Base-by-base conservation (phyloP, 768 basidiomycete genomes). In the Suillus subaureus region DNA sequence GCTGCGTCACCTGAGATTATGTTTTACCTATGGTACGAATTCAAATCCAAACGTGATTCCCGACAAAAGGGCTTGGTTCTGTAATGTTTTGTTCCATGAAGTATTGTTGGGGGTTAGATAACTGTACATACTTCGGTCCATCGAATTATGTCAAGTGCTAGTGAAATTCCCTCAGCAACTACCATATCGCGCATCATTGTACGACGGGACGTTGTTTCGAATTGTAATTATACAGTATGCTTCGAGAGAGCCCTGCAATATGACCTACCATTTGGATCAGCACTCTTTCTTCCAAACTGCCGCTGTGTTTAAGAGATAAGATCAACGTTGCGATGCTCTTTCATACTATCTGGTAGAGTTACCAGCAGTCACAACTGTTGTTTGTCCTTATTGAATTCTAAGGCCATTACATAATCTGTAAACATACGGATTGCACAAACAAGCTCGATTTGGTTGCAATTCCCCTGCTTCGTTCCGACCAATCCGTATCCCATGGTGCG, bases 321-420 rank as follows among this genome's bases (percentile, higher is more conserved):
- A 39, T 39, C 39, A 13, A 39, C 6, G 39, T 4, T 39, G 12
- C 39, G 3, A 13, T 7, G 13, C 39, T 39, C 39, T 39, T 39
- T 13, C 39, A 35, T 35, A 35, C 35, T n/a, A n/a, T n/a, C n/a
- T 35, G 9, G 35, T 9, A 33, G 6, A 35, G 35, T 35, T 13
- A 39, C 39, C 2, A 39, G 13, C 13, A 39, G 13, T 39, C 39
- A 12, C 39, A 49, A 49, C 47, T 49, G 26, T 52, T 52, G 4
- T 71, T 72, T 74, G 65, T 57, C 47, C 55, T 63, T 74, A 60
- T 68, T 72, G 63, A 70, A 66, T 64, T 18, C 2, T 12, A 45
- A 67, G 43, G 62, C 35, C 37, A 35, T 64, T 72, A 54, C 52
- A 54, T 54, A 54, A 54, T 54, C 16, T 58, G 61, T 58, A 69